phyloP scores from a whole-genome alignment of 495 filamentous ascomycete species.

The Hypoxylon perforatum region DNA sequence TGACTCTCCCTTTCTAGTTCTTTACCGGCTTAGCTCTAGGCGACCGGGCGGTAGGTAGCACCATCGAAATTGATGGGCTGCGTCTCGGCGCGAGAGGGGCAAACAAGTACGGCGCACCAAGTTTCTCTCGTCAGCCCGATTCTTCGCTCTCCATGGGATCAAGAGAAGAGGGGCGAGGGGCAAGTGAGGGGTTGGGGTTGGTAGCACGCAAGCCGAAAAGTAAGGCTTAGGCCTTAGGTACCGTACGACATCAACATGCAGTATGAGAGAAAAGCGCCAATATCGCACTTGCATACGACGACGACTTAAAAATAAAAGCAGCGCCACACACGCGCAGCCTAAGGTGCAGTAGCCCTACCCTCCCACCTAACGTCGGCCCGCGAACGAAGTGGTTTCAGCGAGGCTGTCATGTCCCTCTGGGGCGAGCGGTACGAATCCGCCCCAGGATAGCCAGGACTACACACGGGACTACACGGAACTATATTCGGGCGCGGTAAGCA shows the following conservation, averaged over 20 bases:
- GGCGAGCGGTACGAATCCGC: background rate
- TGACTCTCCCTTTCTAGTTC: slow-evolving; percentile 1
- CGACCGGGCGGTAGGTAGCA: background rate
- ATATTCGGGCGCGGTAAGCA: too few relatives aligned
- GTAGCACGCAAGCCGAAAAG: background rate
- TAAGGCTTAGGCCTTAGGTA: too few relatives aligned
- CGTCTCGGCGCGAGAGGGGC: background rate
- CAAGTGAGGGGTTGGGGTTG: slow-evolving; percentile 13
- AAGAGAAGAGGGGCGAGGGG: background rate
- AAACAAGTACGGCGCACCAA: background rate
- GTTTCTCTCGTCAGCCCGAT: slow-evolving; percentile 2
- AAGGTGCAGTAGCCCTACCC: background rate
- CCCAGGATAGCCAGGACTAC: background rate
- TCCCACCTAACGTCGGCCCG: background rate
- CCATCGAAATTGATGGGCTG: background rate
- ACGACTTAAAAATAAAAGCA: slow-evolving; percentile 16
- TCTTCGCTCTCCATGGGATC: background rate
- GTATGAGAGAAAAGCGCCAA: slow-evolving; percentile 4
- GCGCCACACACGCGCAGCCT: slow-evolving; percentile 21
- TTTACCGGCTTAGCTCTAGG: background rate
- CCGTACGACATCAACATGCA: too few relatives aligned
- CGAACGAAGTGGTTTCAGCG: background rate
- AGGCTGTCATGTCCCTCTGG: slow-evolving; percentile 3
- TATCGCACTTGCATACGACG: slow-evolving; percentile 25
- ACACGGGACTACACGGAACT: background rate